Conservation (phyloP, 2,329 filamentous ascomycete genomes). For the Sporothrix pseudoabietina region DNA sequence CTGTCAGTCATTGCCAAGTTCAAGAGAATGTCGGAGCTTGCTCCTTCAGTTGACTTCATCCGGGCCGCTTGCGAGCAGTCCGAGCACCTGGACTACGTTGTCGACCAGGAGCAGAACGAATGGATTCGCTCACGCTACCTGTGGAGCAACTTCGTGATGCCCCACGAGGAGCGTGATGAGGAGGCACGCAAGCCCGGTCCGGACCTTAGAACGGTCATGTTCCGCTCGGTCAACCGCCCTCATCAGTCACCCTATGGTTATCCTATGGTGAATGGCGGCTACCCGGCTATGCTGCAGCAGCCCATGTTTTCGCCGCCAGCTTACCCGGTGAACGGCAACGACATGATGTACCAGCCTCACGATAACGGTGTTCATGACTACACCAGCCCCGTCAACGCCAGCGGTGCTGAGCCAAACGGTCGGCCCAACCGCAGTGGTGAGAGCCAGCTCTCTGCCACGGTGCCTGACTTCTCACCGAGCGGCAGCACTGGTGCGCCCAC, state of each 20-base stretch:
- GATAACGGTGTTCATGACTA: constrained; percentile 23
- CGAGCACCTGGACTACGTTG: constrained; percentile 70
- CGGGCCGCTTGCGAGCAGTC: constrained; percentile 75
- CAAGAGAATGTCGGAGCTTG: constrained; percentile 76
- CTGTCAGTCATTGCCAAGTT: constrained; percentile 81
- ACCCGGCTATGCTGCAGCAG: constrained; percentile 36
- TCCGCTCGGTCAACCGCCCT: constrained; percentile 41
- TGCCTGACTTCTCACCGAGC: constrained; percentile 62
- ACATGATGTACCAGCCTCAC: constrained; percentile 40
- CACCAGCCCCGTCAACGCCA: constrained; percentile 38
- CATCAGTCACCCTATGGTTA: constrained; percentile 33
- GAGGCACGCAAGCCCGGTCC: constrained; percentile 74
- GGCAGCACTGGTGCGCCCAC: constrained; percentile 33
- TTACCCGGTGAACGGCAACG: constrained; percentile 39
- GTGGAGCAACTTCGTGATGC: constrained; percentile 80
- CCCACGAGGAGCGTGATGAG: constrained; percentile 69
- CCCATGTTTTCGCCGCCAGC: constrained; percentile 35
- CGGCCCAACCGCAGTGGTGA: constrained; percentile 47
- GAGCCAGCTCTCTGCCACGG: constrained; percentile 62
- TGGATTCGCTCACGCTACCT: constrained; percentile 72
- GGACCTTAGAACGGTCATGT: constrained; percentile 30
- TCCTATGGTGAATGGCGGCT: constrained; percentile 41
- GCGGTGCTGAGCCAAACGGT: constrained; percentile 45
- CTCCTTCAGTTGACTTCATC: constrained; percentile 71
- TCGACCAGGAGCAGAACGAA: constrained; percentile 76